Evolutionary conservation across 352 stramenopile genomes (phyloP), one percentile per base, ranked within the genome.

Genomic region (Peronosclerospora sorghi): DNA sequence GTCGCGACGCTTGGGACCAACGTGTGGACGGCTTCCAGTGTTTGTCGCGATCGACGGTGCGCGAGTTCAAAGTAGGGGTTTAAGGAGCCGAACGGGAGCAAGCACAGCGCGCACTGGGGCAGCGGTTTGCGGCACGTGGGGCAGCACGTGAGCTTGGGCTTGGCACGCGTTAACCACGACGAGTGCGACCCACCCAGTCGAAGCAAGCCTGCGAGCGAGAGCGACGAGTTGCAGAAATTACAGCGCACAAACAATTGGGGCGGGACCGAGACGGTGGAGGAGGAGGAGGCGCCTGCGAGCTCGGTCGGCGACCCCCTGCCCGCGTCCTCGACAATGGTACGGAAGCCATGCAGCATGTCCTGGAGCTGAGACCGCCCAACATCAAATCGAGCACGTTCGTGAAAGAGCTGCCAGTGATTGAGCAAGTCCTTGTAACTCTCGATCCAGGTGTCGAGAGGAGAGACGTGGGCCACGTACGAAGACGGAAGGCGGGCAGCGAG

Each of bases 61-160:
- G 88, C 91, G 8, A 97, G 61, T 63, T 97, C 89, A 65, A 96
- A 87, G 65, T 97, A 97, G 12, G 92, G 92, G 59, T 97, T 97
- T 13, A 97, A 51, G 13, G 79, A 87, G n/a, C 90, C 92, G 36
- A 97, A 81, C 4, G 85, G 83, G 10, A 97, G 63, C 44, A 97
- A 63, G 55, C 92, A 97, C 28, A 97, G 68, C 2, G 88, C 83
- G 44, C 92, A 97, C 49, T 95, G 72, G 7, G 89, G 89, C 1
- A 97, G 50, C 8, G 92, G 92, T 51, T 97, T 97, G 43, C 88
- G 83, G 47, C 92, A 97, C 27, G 83, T 90, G 24, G 82, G 76
- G 41, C 73, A 96, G 80, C 73, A 96, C 73, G 65, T 94, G 65
- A 77, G 73, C 69, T 76, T 97, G 10, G 54, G 95, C 59, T 78